phyloP scores from a whole-genome alignment of 805 yeast species.

The Candida nonsorbophila region DNA sequence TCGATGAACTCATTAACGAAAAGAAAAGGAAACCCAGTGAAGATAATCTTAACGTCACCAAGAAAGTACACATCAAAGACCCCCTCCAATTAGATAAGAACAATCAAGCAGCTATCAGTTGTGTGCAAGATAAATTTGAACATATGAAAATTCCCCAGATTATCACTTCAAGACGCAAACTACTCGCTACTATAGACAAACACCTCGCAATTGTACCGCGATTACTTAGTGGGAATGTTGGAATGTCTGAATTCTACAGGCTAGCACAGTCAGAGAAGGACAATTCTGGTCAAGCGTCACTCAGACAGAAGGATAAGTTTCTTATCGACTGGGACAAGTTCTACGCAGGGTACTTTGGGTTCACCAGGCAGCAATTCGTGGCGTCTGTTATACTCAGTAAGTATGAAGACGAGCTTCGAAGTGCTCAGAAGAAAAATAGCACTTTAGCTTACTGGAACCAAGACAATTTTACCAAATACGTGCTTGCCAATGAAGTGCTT shows the following conservation, averaged over 20 bases:
- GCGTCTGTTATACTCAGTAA: conserved; percentile 36
- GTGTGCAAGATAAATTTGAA: no score
- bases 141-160: no score
- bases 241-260: conserved; percentile 44
- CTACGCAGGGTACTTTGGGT: conserved; percentile 58
- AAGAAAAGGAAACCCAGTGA: no score
- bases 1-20: no score
- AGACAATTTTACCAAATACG: conserved; percentile 50
- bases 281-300: conserved; percentile 33
- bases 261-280: conserved; percentile 40
- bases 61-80: no score
- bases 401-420: conserved; percentile 23
- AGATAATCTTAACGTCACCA: no score
- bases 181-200: no score
- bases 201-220: conserved; percentile 27
- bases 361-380: conserved; percentile 49
- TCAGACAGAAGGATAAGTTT: conserved; percentile 45
- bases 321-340: conserved; percentile 41
- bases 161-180: no score
- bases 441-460: conserved; percentile 59
- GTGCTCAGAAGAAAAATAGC: conserved; percentile 24
- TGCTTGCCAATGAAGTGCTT: conserved; percentile 60
- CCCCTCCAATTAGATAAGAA: no score
- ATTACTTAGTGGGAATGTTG: conserved; percentile 37
- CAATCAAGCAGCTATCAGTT: no score